phyloP scores from a whole-genome alignment of 768 basidiomycete species.

The Suillus bovinus region DNA sequence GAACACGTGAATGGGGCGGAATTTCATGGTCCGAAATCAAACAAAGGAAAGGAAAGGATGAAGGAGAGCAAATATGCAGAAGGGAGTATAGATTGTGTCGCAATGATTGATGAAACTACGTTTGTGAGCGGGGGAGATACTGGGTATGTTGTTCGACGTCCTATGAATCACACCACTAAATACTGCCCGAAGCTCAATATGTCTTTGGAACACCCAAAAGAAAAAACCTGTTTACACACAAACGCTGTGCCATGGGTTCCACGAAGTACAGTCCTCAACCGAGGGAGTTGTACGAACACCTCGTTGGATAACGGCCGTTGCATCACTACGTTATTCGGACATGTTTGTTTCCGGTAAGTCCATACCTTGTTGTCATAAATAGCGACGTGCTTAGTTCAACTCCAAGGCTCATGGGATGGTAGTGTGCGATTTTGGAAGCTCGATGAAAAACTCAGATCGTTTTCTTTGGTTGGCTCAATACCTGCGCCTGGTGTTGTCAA shows the following conservation, averaged over 20 bases:
- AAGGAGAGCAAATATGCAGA: constrained; percentile 67
- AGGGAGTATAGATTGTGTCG: constrained; percentile 88
- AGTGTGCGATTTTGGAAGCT: constrained; percentile 89
- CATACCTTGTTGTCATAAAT: not conserved
- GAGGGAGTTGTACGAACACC: constrained; percentile 78
- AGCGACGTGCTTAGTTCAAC: constrained; percentile 4
- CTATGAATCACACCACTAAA: constrained; percentile 7
- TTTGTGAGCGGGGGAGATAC: constrained; percentile 96
- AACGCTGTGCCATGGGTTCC: constrained; percentile 84
- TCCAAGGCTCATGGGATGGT: constrained; percentile 93
- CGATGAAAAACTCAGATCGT: constrained; percentile 74
- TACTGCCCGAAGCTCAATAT: constrained; percentile 60
- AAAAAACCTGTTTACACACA: constrained; percentile 94
- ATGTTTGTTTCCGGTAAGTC: constrained; percentile 82
- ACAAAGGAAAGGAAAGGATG: constrained; percentile 29
- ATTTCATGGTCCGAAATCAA: constrained; percentile 33
- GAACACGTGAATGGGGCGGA: constrained; percentile 42
- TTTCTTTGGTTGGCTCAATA: constrained; percentile 64
- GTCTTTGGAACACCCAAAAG: constrained; percentile 87
- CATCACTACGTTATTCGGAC: constrained; percentile 85
- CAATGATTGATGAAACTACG: constrained; percentile 93
- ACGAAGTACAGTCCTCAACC: constrained; percentile 66
- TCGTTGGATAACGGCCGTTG: constrained; percentile 89
- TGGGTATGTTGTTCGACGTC: constrained; percentile 59
- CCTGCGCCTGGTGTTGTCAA: constrained; percentile 82